Conservation (phyloP, 1,284 basidiomycete species). For the Agroathelia rolfsii region DNA sequence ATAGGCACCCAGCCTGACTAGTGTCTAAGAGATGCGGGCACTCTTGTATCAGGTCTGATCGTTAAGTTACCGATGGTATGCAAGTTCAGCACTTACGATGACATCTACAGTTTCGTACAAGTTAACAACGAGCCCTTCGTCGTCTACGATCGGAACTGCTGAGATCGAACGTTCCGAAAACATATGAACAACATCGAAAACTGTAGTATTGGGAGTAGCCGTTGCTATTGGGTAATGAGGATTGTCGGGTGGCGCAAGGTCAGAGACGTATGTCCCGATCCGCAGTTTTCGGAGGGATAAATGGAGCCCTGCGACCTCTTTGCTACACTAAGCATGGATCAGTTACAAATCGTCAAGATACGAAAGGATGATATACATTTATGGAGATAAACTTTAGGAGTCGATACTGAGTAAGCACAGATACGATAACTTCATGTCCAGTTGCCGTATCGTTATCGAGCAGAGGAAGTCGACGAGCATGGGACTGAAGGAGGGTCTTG, state of each 20-base stretch:
- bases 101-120: conserved; percentile 99
- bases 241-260: conserved; percentile 34
- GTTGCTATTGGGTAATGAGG: conserved; percentile 89
- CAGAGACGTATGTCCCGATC: conserved; percentile 87
- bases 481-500: conserved; percentile 86
- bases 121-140: conserved; percentile 90
- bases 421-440: conserved; percentile 91
- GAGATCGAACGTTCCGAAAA: conserved; percentile 94
- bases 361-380: conserved; percentile 57
- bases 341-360: conserved; percentile 6
- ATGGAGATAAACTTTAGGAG: conserved; percentile 98
- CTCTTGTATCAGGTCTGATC: neutral
- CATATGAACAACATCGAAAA: conserved; percentile 98
- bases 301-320: conserved; percentile 70
- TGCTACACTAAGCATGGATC: conserved; percentile 40
- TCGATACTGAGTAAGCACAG: conserved; percentile 94
- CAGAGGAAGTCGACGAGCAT: conserved; percentile 88
- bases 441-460: conserved; percentile 93
- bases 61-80: too few species aligned
- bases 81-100: conserved; percentile 71
- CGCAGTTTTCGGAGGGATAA: conserved; percentile 77
- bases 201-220: conserved; percentile 85
- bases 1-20: conserved; percentile 92
- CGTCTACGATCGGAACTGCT: conserved; percentile 93
- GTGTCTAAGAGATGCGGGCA: conserved; percentile 47